Base-by-base conservation (phyloP, 2,329 filamentous ascomycete genomes). In the Aspergillus thermomutatus region DNA sequence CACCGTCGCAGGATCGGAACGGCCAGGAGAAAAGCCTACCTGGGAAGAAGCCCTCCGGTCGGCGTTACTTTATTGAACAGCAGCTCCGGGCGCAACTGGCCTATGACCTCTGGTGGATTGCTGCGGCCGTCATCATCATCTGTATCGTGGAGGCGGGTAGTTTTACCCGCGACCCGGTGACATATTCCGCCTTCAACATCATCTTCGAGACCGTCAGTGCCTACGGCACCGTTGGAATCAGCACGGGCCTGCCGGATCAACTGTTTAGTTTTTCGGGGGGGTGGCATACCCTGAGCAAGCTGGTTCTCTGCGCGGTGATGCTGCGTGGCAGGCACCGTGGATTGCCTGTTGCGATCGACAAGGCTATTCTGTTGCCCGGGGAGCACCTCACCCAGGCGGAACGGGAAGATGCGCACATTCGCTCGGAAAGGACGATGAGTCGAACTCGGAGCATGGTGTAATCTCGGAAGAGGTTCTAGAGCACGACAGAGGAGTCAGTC, bases 61-160 rank as follows among this genome's bases (percentile, higher is more conserved):
- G 56, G 19, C 10, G 50, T 4, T 76, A 73, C 55, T 80, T 82
- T 37, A 71, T 82, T 25, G 71, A 75, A 21, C 76, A 80, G 54
- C 83, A 87, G 64, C 74, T 87, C 43, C 80, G 82, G 7, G 78
- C 80, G 4, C 85, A 87, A 67, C 77, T 87, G 1, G 80, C 82
- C 4, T 83, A 87, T 66, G 85, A 87, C 64, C 73, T 87, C n/a
- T 87, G 85, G 84, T 83, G 80, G 72, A 80, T 87, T 19, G 79
- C 82, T 4, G 67, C 86, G 0, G 81, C 82, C 10, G 77, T 85
- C 27, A 76, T 87, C 56, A 64, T 83, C 17, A 83, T 87, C 55
- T 78, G 77, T 53, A 77, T 81, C 25, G 83, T 86, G 55, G 84
- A 87, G 68, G 81, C 80, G 1, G 70, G 72, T 2, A 78, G 82